These are phyloP conservation scores for Saccharomyces hybrid DNA, from an alignment of 1,139 yeast species.

Conservation along the genomic window DNA sequence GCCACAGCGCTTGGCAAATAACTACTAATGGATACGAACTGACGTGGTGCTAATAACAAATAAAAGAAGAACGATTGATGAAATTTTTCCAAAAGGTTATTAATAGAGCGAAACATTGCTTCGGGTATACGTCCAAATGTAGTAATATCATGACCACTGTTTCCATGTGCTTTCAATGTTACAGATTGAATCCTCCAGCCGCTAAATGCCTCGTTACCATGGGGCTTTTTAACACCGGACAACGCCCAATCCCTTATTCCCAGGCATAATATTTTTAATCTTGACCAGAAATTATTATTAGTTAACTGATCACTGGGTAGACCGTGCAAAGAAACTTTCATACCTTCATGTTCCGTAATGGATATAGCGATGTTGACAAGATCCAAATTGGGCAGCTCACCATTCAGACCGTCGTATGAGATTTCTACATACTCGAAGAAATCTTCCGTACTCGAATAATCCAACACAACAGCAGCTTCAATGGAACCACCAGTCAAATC, in stretches of 20 bases:
- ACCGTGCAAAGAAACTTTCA: conserved; percentile 61
- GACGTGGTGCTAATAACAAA: conserved; percentile 65
- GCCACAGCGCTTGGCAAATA: conserved; percentile 82
- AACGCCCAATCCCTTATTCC: conserved; percentile 64
- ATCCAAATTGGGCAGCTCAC: conserved; percentile 92
- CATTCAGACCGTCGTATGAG: conserved; percentile 82
- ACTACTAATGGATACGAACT: conserved; percentile 89
- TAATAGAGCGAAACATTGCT: conserved; percentile 78
- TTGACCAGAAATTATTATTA: conserved; percentile 40
- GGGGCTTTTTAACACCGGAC: conserved; percentile 53
- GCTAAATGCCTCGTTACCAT: conserved; percentile 85
- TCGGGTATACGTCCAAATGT: conserved; percentile 88
- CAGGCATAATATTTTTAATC: conserved; percentile 51
- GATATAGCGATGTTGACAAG: conserved; percentile 71
- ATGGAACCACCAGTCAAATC: conserved; percentile 93
- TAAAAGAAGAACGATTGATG: conserved; percentile 96
- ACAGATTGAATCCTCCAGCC: conserved; percentile 96
- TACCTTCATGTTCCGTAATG: conserved; percentile 65
- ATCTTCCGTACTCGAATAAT: conserved; percentile 62
- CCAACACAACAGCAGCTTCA: conserved; percentile 84
- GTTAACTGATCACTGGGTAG: conserved; percentile 41
- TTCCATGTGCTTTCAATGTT: conserved; percentile 52
- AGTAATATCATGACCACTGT: conserved; percentile 64
- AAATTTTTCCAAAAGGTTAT: conserved; percentile 87
- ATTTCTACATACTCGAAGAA: conserved; percentile 68